Evolutionary conservation across 495 filamentous ascomycete species (phyloP).

Genomic region (Xanthoparmelia taractica): DNA sequence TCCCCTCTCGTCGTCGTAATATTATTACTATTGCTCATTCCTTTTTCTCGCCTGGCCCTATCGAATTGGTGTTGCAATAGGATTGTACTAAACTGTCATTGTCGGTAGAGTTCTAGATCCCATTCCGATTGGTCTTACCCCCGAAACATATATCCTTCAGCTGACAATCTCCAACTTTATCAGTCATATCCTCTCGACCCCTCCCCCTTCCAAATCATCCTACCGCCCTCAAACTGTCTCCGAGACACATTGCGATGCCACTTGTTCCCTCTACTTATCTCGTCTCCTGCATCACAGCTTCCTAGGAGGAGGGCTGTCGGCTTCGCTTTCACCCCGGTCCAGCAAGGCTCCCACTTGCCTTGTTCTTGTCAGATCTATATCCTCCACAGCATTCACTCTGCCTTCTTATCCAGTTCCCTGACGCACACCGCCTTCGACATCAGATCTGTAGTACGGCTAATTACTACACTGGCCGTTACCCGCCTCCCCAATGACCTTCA

Average conservation of each 20-base stretch:
- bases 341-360: slow-evolving; percentile 9
- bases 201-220: not conserved
- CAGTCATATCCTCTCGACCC: not conserved
- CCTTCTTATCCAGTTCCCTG: slow-evolving; percentile 2
- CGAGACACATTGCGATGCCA: not conserved
- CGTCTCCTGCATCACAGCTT: not conserved
- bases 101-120: not conserved
- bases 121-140: slow-evolving; percentile 10
- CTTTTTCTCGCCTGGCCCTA: not conserved
- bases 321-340: slow-evolving; percentile 8
- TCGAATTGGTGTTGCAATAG: not conserved
- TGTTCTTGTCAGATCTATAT: not conserved
- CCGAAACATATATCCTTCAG: not conserved
- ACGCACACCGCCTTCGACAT: not conserved
- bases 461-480: not conserved
- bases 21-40: too few species aligned
- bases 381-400: not conserved
- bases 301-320: not conserved
- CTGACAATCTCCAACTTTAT: slow-evolving; percentile 11
- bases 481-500: not conserved
- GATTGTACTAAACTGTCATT: not conserved
- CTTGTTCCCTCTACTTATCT: not conserved
- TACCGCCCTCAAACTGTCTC: not conserved
- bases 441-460: not conserved
- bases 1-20: too few species aligned